Evolutionary conservation across 192 early-diverging fungal species (phyloP).

Genomic region (Phlyctochytrium bullatum): DNA sequence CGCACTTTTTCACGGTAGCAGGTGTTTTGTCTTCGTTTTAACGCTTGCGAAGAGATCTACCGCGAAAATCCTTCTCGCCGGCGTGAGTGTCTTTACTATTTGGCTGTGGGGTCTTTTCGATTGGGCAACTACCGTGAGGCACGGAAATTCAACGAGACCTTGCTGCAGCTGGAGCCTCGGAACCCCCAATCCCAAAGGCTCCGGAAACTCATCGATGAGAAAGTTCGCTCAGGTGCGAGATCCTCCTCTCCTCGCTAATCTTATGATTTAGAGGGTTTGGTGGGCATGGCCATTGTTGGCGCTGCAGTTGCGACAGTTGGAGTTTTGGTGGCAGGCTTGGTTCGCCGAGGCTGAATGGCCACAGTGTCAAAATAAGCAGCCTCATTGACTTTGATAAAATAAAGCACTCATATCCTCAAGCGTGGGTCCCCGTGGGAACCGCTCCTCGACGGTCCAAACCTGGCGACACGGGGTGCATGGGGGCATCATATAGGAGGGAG

Average conservation of each 20-base stretch:
- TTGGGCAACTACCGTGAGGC: slow-evolving; percentile 84
- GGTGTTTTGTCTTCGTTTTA: background rate
- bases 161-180: slow-evolving; percentile 79
- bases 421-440: too few relatives aligned
- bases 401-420: too few relatives aligned
- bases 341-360: slow-evolving; percentile 1
- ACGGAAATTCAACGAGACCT: slow-evolving; percentile 72
- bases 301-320: slow-evolving; percentile 70
- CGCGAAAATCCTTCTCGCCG: slow-evolving; percentile 74
- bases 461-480: too few relatives aligned
- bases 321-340: slow-evolving; percentile 41
- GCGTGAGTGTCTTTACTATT: slow-evolving; percentile 93
- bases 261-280: slow-evolving; percentile 66
- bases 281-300: slow-evolving; percentile 87
- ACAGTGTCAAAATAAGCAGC: too few relatives aligned
- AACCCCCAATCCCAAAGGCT: slow-evolving; percentile 79
- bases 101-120: slow-evolving; percentile 89
- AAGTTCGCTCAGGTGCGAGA: slow-evolving; percentile 63
- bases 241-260: background rate
- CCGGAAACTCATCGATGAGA: slow-evolving; percentile 75
- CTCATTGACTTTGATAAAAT: too few relatives aligned
- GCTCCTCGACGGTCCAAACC: too few relatives aligned
- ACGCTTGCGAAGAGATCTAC: slow-evolving; percentile 74
- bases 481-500: too few relatives aligned
- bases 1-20: slow-evolving; percentile 65